Conservation (phyloP, 1,284 basidiomycete genomes). For the Fomitopsis betulina region DNA sequence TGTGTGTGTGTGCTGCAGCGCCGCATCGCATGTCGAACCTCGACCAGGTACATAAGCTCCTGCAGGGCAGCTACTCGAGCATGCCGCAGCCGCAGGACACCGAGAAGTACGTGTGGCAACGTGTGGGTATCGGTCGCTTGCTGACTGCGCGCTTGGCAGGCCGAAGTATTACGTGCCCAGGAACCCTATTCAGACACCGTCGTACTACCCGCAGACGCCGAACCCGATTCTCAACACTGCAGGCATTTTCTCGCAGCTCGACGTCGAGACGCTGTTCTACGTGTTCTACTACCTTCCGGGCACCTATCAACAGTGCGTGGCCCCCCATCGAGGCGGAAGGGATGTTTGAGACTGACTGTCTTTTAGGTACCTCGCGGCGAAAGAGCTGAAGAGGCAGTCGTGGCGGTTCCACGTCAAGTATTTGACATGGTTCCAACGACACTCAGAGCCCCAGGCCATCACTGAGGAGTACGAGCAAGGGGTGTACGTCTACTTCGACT, state of each 20-base stretch:
- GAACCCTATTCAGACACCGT: conserved; percentile 89
- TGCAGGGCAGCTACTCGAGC: conserved; percentile 86
- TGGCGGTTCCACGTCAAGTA: conserved; percentile 99
- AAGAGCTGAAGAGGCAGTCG: conserved; percentile 95
- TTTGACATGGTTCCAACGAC: conserved; percentile 99
- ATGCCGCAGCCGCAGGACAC: conserved; percentile 93
- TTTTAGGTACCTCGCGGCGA: conserved; percentile 87
- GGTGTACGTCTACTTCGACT: conserved; percentile 96
- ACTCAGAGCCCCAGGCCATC: conserved; percentile 98
- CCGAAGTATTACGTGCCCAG: conserved; percentile 96
- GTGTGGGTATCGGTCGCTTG: background rate
- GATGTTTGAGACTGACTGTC: conserved; percentile 5
- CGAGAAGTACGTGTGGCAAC: conserved; percentile 67
- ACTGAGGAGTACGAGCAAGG: conserved; percentile 99
- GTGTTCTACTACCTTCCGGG: conserved; percentile 98
- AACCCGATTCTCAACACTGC: conserved; percentile 82
- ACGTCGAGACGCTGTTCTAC: conserved; percentile 97
- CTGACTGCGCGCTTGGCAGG: conserved; percentile 36
- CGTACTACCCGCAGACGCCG: conserved; percentile 92
- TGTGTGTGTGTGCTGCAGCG: conserved; percentile 39
- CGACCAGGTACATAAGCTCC: conserved; percentile 87
- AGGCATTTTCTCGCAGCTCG: conserved; percentile 87
- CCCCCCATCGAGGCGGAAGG: conserved; percentile 2
- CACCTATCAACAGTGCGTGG: conserved; percentile 89
- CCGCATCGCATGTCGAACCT: conserved; percentile 81